Percentiles rank a stretch among this genome's conserved stretches.
Evolutionary conservation across 768 basidiomycete genomes (phyloP).

Genomic region (Rhodotorula babjevae): DNA sequence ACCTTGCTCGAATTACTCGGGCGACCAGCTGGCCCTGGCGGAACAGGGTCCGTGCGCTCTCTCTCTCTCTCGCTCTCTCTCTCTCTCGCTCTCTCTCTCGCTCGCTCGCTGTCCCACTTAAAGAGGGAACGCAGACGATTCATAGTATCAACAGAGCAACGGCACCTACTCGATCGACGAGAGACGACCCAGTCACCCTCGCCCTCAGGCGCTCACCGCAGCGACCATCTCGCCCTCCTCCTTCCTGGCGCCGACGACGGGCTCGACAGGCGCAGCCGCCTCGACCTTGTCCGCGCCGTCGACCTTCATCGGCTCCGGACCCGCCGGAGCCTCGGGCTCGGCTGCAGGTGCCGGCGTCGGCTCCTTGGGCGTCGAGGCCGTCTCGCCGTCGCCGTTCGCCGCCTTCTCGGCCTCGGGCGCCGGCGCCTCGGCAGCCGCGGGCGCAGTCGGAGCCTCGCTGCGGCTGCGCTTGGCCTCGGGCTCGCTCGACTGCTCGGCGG

Average conservation of each 20-base stretch:
- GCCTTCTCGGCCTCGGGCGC: not conserved
- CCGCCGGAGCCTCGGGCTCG: not conserved
- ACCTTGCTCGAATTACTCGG: no score
- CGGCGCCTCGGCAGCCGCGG: no score
- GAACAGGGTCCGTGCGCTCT: no score
- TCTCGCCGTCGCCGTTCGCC: not conserved
- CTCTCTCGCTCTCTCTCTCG: no score
- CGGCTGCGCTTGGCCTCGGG: not conserved
- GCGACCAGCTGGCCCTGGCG: no score
- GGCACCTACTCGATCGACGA: no score
- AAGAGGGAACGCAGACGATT: no score
- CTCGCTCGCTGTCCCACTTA: no score
- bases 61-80: no score
- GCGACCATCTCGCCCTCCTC: constrained; percentile 3
- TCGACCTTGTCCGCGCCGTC: not conserved
- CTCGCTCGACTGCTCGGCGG: not conserved
- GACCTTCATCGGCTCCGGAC: not conserved
- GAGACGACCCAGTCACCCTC: no score
- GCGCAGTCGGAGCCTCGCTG: not conserved
- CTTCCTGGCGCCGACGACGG: not conserved
- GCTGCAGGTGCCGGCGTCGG: not conserved
- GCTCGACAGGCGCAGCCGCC: not conserved
- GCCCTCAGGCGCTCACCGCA: not conserved
- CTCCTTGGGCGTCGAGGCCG: not conserved
- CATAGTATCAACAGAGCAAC: no score